These are phyloP conservation scores for Phialocephala subalpina DNA, from an alignment of 2,329 filamentous ascomycete species.

Conservation along the genomic window DNA sequence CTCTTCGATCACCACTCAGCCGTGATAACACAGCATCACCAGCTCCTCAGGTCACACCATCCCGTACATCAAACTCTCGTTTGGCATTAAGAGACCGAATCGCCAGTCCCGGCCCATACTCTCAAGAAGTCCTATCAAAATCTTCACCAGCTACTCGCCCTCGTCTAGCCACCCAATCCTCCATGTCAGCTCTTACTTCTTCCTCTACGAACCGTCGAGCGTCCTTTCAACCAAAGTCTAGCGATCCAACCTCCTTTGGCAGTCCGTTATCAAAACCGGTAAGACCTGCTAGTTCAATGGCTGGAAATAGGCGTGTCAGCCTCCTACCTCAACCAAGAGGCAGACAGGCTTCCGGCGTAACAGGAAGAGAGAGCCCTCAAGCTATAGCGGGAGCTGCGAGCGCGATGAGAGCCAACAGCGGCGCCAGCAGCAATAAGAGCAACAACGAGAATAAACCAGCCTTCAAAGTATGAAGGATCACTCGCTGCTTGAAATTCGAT, in stretches of 20 bases:
- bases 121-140: conserved; percentile 52
- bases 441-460: conserved; percentile 38
- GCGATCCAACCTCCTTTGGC: conserved; percentile 44
- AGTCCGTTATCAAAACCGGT: conserved; percentile 39
- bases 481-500: background rate
- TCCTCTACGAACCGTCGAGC: conserved; percentile 52
- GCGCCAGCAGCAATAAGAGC: conserved; percentile 36
- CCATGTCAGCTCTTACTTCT: conserved; percentile 49
- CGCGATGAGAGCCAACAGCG: conserved; percentile 46
- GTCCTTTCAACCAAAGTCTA: conserved; percentile 59
- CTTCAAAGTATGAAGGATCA: conserved; percentile 32
- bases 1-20: conserved; percentile 40
- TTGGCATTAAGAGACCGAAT: conserved; percentile 63
- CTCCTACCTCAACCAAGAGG: conserved; percentile 57
- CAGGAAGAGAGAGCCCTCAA: conserved; percentile 58
- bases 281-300: conserved; percentile 65
- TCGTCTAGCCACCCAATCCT: conserved; percentile 47
- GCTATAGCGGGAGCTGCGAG: conserved; percentile 54
- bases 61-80: conserved; percentile 38
- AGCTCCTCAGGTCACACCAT: conserved; percentile 38
- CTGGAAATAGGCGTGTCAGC: conserved; percentile 59
- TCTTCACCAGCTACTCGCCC: conserved; percentile 49
- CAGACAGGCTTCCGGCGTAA: conserved; percentile 39
- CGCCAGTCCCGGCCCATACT: conserved; percentile 59
- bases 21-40: conserved; percentile 41